Evolutionary conservation across 169 alveolate genomes (phyloP).

Genomic region (Plasmodium vinckei): DNA sequence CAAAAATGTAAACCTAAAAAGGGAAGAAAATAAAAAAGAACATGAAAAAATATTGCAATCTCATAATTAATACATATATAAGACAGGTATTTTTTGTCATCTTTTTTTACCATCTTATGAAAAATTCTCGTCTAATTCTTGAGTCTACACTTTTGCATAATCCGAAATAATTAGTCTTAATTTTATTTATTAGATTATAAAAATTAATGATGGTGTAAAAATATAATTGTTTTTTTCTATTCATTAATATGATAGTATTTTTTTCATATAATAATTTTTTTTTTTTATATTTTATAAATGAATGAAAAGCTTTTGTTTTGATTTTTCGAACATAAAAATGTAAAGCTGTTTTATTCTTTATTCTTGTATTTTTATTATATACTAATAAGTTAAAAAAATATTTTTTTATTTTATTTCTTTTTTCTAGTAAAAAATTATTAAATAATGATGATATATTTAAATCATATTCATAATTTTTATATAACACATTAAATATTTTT

Average conservation of each 20-base stretch:
- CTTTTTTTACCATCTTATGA: conserved; percentile 13
- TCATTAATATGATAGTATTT: neutral
- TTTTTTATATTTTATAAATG: neutral
- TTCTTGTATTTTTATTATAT: conserved; percentile 26
- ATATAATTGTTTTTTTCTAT: conserved; percentile 5
- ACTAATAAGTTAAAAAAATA: conserved; percentile 14
- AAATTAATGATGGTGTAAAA: conserved; percentile 33
- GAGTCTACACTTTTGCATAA: neutral
- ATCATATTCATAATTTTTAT: conserved; percentile 15
- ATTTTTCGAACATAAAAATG: conserved; percentile 4
- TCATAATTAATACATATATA: neutral
- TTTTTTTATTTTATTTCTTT: conserved; percentile 40
- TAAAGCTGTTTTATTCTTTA: conserved; percentile 22
- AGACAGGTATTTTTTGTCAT: neutral
- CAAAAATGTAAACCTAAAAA: conserved; percentile 2
- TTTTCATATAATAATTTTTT: neutral
- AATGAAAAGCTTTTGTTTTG: conserved; percentile 2
- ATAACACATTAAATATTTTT: conserved; percentile 3
- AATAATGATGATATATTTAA: conserved; percentile 6
- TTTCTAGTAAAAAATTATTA: conserved; percentile 45
- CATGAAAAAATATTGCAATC: neutral
- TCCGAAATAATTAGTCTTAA: conserved; percentile 15
- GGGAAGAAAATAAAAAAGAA: neutral
- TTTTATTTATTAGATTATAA: conserved; percentile 28
- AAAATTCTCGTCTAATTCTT: conserved; percentile 10